Evolutionary conservation across 805 yeast species (phyloP), one percentile per base, ranked within the genome.

Genomic region (Tetrapisispora phaffii): DNA sequence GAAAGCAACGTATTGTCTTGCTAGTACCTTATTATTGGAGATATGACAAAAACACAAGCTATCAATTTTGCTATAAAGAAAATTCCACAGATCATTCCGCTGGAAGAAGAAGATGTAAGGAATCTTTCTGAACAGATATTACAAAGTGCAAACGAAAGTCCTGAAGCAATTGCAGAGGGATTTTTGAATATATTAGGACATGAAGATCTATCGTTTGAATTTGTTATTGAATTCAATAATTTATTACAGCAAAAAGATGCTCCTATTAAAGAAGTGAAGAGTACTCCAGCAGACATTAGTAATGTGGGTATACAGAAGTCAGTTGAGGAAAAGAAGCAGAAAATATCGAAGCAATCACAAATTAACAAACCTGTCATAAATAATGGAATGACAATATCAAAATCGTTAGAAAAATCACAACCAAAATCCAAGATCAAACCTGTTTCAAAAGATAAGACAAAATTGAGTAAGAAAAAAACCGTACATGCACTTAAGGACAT

Each of bases 401-500:
- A 42, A 35, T 35, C 44, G 1, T 29, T 42, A 2, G 32, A 35
- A 22, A 26, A 19, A 3, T 33, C 35, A 8, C 24, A 35, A 13
- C 2, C 5, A 19, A 41, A 41, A 39, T 4, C 9, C 5, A 19
- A 20, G n/a, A 20, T 34, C n/a, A 34, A 34, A 15, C 24, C 22
- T 16, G 32, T 15, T 29, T n/a, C 15, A 15, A 21, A 31, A 44
- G 32, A 28, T 9, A 4, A 6, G 38, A 4, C n/a, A 24, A 24
- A 32, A 38, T 5, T 13, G 10, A 29, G 34, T 17, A 48, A 47
- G 31, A 42, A 44, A 12, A 46, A 47, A 20, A 78, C 74, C 55
- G 59, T 79, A 7, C 80, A 76, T 34, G 73, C 77, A 22, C 59
- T 84, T 44, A 70, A 76, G 40, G 90, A 83, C 47, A 72, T 84